Base-by-base conservation (phyloP, 176 grass and related monocot species). In the Cocos nucifera region DNA sequence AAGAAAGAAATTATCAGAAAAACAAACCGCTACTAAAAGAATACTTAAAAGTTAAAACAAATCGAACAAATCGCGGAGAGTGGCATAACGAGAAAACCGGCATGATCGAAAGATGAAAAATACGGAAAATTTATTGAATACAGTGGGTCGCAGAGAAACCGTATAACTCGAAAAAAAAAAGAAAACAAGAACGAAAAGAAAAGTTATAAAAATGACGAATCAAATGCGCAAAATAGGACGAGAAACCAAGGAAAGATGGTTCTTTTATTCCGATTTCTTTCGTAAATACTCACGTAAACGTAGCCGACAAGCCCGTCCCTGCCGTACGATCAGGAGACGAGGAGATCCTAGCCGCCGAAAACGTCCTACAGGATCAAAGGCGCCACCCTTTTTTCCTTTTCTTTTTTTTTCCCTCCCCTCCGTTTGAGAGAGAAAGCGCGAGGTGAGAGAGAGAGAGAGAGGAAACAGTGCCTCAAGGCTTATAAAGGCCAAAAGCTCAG, bases 301-400 rank as follows among this genome's bases (percentile, higher is more conserved):
- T 76, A 76, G 79, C 72, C 66, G 80, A 87, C 66, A 69, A 69
- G 61, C 30, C 17, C 65, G 80, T 58, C 75, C 16, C 19, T 20
- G 25, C 32, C 71, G 89, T 88, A 77, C 68, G 85, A 88, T 85
- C 59, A 30, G 16, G 18, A 50, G 63, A 64, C 51, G 75, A 75
- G 70, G 71, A 74, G 81, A 88, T 88, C 84, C 53, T 26, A 70
- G 58, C 89, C 84, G 74, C 68, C 71, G 80, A 87, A 81, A 78
- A 61, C 26, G 20, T 19, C 24, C 56, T 20, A 53, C 49, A n/a
- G 57, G 68, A 90, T 65, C 26, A 30, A 76, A 72, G 51, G 68
- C 25, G 54, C 59, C 15, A 58, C 60, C 76, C 44, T 44, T 65
- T 68, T 71, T 49, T 17, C 15, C 15, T 64, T 21, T 65, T 19